phyloP scores from a whole-genome alignment of 495 filamentous ascomycete genomes.

The Lichina pygmaea region DNA sequence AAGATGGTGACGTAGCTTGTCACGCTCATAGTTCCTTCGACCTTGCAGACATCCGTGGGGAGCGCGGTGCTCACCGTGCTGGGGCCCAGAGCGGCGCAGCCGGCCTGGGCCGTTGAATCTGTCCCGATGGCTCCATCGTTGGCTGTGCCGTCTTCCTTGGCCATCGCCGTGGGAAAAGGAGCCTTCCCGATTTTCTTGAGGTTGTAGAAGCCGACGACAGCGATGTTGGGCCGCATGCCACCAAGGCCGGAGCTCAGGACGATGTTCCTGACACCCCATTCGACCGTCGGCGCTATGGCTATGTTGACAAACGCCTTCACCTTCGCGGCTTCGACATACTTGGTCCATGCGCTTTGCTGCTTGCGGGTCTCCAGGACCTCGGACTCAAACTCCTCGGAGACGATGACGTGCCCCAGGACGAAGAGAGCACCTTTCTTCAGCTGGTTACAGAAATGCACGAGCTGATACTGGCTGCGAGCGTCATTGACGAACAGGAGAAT shows the following conservation, averaged over 20 bases:
- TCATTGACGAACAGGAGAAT: constrained; percentile 69
- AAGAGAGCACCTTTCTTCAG: constrained; percentile 72
- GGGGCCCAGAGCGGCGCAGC: not conserved
- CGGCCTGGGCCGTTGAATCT: not conserved
- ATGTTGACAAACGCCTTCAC: constrained; percentile 81
- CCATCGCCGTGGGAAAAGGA: constrained; percentile 18
- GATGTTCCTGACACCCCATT: constrained; percentile 66
- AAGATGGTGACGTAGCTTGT: constrained; percentile 58
- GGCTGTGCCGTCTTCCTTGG: not conserved
- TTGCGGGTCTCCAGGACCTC: constrained; percentile 58
- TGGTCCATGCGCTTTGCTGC: constrained; percentile 61
- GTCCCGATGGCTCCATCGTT: not conserved
- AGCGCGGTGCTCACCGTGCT: constrained; percentile 21
- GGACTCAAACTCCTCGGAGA: constrained; percentile 52
- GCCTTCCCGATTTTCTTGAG: constrained; percentile 17
- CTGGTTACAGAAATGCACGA: constrained; percentile 80
- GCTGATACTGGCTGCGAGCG: constrained; percentile 43
- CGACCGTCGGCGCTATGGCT: constrained; percentile 51
- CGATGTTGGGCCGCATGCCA: constrained; percentile 82
- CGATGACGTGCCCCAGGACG: constrained; percentile 67
- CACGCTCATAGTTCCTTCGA: constrained; percentile 32
- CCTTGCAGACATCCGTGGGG: constrained; percentile 31
- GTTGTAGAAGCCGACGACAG: constrained; percentile 46
- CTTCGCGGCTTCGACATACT: constrained; percentile 63
- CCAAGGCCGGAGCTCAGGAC: constrained; percentile 60